These are phyloP conservation scores for Penicillium coprophilum DNA, from an alignment of 495 filamentous ascomycete species.

Conservation along the genomic window DNA sequence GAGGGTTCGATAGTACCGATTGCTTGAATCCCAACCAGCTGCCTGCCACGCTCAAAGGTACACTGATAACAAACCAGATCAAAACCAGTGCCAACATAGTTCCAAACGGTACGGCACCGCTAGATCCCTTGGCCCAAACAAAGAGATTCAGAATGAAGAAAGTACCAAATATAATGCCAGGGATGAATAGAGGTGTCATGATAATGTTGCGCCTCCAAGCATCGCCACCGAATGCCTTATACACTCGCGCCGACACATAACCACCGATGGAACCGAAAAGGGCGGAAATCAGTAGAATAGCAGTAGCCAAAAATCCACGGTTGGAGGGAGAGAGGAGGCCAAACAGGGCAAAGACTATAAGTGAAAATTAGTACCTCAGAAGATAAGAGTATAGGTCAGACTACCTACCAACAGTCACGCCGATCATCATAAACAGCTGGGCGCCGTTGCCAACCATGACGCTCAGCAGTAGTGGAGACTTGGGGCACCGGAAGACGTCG, in stretches of 20 bases:
- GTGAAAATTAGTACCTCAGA: constrained; percentile 8
- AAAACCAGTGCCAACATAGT: constrained; percentile 91
- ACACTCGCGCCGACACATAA: constrained; percentile 82
- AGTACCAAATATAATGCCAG: constrained; percentile 77
- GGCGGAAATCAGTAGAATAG: constrained; percentile 89
- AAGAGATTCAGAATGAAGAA: constrained; percentile 98
- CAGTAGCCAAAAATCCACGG: constrained; percentile 86
- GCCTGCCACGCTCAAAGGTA: constrained; percentile 84
- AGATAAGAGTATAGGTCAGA: not conserved
- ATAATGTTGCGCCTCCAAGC: constrained; percentile 91
- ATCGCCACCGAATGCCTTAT: constrained; percentile 90
- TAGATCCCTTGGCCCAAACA: constrained; percentile 86
- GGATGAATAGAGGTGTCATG: constrained; percentile 81
- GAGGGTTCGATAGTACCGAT: constrained; percentile 34
- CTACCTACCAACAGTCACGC: constrained; percentile 70
- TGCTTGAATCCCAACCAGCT: constrained; percentile 90
- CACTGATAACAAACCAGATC: constrained; percentile 96
- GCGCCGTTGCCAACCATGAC: constrained; percentile 90
- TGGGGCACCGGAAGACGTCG: constrained; percentile 90
- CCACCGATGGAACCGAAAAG: constrained; percentile 91
- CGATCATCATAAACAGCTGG: constrained; percentile 97
- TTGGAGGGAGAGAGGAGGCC: constrained; percentile 94
- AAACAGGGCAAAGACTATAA: constrained; percentile 74
- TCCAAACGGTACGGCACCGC: constrained; percentile 91
- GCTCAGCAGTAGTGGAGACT: constrained; percentile 77